Evolutionary conservation across 1,284 basidiomycete genomes (phyloP), one percentile per base, ranked within the genome.

Genomic region (Ustilago crameri): DNA sequence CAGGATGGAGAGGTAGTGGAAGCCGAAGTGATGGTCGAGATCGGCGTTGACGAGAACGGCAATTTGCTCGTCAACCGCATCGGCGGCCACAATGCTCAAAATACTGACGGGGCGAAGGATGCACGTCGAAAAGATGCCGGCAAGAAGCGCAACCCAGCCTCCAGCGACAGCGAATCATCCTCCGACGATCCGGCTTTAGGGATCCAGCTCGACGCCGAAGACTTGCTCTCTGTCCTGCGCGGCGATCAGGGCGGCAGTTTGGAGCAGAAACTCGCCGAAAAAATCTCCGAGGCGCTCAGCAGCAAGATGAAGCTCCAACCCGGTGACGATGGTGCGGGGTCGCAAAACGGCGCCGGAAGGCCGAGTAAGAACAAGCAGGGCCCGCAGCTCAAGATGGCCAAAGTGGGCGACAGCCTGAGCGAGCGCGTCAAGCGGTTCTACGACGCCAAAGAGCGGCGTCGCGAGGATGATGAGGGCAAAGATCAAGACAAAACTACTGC

Each of bases 391-490:
- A 48, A 59, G 3, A 72, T 72, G 69, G 54, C 48, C 42, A 73
- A 67, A 30, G 65, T 74, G 12, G 65, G 65, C 17, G 70, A 74
- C 30, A 74, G 61, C 34, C 30, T 74, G 20, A 48, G 51, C 7
- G 70, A 74, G 27, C 52, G 70, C n/a, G 70, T 57, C n/a, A 61
- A 69, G 22, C 56, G 70, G 7, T 74, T 69, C 20, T 74, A 74
- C 34, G 70, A 74, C 14, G 65, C 56, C 3, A 55, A 57, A 20
- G 34, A 61, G 35, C 26, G 52, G n/a, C n/a, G n/a, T n/a, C n/a
- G 35, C 15, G 7, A 10, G 20, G 30, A 5, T 30, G 30, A 30
- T 12, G 7, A 60, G 5, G 44, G 23, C 1, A 32, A 51, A 26
- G n/a, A 58, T 20, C 8, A 15, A 20, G n/a, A n/a, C n/a, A n/a